Evolutionary conservation across 2,329 filamentous ascomycete genomes (phyloP).

Genomic region (Knufia petricola): DNA sequence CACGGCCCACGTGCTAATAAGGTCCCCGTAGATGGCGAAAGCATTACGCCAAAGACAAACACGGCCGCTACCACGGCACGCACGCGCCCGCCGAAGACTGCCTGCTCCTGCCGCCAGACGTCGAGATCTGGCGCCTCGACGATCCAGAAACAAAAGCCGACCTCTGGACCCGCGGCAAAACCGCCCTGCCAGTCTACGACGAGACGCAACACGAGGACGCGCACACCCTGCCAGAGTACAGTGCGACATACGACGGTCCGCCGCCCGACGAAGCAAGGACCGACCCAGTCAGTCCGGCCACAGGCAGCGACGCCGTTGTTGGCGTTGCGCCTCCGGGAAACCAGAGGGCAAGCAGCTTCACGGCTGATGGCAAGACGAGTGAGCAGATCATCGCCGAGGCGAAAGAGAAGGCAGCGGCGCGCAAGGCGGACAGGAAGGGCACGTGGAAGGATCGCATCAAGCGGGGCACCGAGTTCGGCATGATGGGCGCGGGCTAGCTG

Average conservation of each 20-base stretch:
- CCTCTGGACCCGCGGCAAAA: constrained; percentile 16
- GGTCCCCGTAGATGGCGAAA: constrained; percentile 17
- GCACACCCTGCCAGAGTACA: constrained; percentile 12
- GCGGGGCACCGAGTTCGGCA: constrained; percentile 10
- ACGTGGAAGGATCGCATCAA: constrained; percentile 13
- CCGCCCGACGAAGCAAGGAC: not conserved
- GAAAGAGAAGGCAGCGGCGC: constrained; percentile 4
- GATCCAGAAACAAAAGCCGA: constrained; percentile 16
- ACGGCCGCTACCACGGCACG: constrained; percentile 17
- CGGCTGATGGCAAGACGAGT: constrained; percentile 14
- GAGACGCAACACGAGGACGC: constrained; percentile 13
- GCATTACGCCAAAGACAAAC: constrained; percentile 20
- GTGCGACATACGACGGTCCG: constrained; percentile 2
- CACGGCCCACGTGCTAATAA: no score
- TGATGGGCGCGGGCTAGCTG: no score
- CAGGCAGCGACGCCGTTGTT: not conserved
- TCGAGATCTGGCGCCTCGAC: constrained; percentile 17
- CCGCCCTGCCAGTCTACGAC: constrained; percentile 16
- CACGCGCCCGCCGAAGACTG: constrained; percentile 19
- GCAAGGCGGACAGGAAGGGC: constrained; percentile 9
- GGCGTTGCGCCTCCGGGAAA: no score
- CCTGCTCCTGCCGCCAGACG: constrained; percentile 18
- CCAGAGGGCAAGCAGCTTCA: not conserved
- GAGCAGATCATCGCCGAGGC: constrained; percentile 16
- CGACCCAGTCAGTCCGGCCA: not conserved